These are phyloP conservation scores for Thelonectria rubi DNA, from an alignment of 2,329 filamentous ascomycete species.

Conservation along the genomic window DNA sequence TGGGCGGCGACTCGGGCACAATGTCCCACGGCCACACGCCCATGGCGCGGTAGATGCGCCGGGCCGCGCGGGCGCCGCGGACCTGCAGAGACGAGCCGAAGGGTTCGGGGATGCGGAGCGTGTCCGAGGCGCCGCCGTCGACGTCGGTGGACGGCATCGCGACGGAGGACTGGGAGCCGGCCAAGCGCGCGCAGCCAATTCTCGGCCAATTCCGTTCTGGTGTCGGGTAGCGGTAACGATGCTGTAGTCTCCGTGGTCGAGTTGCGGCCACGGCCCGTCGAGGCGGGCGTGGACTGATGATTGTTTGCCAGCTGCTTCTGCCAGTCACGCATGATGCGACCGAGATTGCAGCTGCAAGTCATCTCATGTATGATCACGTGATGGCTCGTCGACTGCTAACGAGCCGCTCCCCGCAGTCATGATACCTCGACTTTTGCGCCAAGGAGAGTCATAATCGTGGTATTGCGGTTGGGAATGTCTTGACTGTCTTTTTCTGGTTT, in stretches of 20 bases:
- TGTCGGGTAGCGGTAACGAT: too few species aligned
- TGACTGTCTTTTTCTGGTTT: not conserved
- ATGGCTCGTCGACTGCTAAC: slow-evolving; percentile 1
- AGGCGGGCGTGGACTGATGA: slow-evolving; percentile 23
- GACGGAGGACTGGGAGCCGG: slow-evolving; percentile 17
- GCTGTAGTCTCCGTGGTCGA: not conserved
- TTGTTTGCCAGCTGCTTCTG: slow-evolving; percentile 16
- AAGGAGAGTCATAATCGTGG: not conserved
- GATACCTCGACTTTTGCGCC: slow-evolving; percentile 26
- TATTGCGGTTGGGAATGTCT: not conserved
- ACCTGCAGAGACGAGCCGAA: slow-evolving; percentile 39
- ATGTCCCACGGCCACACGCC: slow-evolving; percentile 44
- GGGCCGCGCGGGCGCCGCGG: slow-evolving; percentile 40
- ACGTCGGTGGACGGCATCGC: slow-evolving; percentile 40
- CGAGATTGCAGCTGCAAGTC: slow-evolving; percentile 21
- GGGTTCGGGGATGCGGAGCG: slow-evolving; percentile 40
- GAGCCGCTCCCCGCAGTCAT: slow-evolving; percentile 40
- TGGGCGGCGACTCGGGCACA: slow-evolving; percentile 42
- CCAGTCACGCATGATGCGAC: slow-evolving; percentile 43
- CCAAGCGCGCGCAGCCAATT: slow-evolving; percentile 19
- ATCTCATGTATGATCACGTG: slow-evolving; percentile 42
- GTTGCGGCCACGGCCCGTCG: slow-evolving; percentile 21
- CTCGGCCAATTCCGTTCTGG: not conserved
- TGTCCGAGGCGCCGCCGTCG: slow-evolving; percentile 33
- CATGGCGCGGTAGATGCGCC: slow-evolving; percentile 41